A percentile compares a stretch with the other conserved stretches of the same genome.
phyloP scores from a whole-genome alignment of 306 rosid species.

The Quercus variabilis region DNA sequence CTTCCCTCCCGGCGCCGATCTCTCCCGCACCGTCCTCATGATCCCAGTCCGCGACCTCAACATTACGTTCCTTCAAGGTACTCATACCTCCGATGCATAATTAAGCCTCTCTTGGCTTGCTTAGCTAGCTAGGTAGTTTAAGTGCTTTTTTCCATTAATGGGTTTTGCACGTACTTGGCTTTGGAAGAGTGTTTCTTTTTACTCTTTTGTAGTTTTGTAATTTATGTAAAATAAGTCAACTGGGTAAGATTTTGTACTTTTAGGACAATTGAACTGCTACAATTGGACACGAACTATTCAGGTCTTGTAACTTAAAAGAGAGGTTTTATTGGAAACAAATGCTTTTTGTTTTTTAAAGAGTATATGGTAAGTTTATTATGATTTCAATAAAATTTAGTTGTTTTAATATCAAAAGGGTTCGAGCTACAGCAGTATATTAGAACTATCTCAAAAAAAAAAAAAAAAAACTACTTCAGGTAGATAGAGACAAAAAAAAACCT shows the following conservation, averaged over 20 bases:
- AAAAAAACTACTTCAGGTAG: too few species aligned
- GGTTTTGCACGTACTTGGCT: neutral
- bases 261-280: neutral
- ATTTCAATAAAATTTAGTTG: neutral
- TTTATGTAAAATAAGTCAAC: neutral
- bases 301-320: neutral
- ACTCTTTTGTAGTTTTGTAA: too few species aligned
- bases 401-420: too few species aligned
- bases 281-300: neutral
- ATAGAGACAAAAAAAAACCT: too few species aligned
- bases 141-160: neutral
- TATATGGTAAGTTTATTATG: neutral
- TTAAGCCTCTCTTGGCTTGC: too few species aligned
- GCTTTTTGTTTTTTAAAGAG: neutral
- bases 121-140: neutral
- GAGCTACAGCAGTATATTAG: too few species aligned
- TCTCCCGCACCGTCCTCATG: conserved; percentile 88
- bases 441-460: too few species aligned
- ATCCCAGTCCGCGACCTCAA: conserved; percentile 82
- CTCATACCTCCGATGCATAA: neutral
- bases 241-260: neutral
- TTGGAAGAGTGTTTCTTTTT: neutral
- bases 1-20: conserved; percentile 82
- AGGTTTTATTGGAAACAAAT: neutral
- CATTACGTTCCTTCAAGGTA: conserved; percentile 76